Evolutionary conservation across 495 filamentous ascomycete species (phyloP), one percentile per base, ranked within the genome.

Genomic region (Aspergillus diversus): DNA sequence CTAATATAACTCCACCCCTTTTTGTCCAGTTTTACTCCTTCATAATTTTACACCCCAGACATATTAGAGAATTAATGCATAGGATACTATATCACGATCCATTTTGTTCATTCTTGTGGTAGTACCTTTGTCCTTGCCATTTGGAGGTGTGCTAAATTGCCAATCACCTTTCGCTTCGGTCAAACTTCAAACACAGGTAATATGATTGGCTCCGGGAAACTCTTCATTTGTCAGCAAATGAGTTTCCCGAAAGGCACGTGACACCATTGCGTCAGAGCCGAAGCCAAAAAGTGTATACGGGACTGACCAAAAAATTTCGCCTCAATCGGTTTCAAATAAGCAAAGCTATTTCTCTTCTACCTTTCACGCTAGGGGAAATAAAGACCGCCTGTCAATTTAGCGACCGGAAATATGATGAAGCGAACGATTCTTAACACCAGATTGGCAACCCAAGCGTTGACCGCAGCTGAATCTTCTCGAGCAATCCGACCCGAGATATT

Each of bases 261-360:
- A 37, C 7, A 13, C 54, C 47, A 79, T 77, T 79, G 76, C 75
- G 75, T 77, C 76, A 79, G 72, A 77, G 68, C 55, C 11, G 39
- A 43, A 13, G 11, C 39, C 5, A 15, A 4, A 43, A 15, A 43
- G 39, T 43, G n/a, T 43, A 43, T 27, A 43, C 7, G 39, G 39
- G 39, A 43, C 11, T 15, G n/a, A 4, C 39, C 39, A 4, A 13
- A 43, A 43, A 43, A 7, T 43, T 43, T 43, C 39, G 11, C 11
- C 39, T 56, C 43, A 55, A 66, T 58, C 27, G 21, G 1, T 55
- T 16, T 48, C 61, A 61, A 52, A 62, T 46, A 61, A 59, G 32
- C 37, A 15, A 27, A 27, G 8, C 39, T 15, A 4, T 43, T 43
- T 11, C 33, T 49, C 47, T 53, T 34, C 27, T 60, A 33, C 33